Evolutionary conservation across 371 early-diverging fungal genomes (phyloP).

Genomic region (Rhizopus microsporus): DNA sequence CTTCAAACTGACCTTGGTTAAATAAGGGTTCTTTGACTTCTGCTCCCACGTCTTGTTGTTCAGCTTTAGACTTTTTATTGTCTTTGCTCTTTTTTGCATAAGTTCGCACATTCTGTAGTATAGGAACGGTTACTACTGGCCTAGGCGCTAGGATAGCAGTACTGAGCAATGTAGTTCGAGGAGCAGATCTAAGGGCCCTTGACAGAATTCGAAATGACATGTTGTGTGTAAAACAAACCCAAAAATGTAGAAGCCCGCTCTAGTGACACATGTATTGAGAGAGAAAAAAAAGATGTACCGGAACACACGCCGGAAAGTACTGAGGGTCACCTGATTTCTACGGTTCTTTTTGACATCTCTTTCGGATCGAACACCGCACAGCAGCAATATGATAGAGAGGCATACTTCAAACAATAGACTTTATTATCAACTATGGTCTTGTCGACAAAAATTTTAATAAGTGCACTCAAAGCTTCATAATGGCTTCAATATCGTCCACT

Average conservation of each 20-base stretch:
- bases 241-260: no score
- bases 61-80: conserved; percentile 20
- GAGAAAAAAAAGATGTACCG: conserved; percentile 2
- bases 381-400: background rate
- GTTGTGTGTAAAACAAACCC: background rate
- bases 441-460: background rate
- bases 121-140: background rate
- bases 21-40: conserved; percentile 28
- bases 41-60: conserved; percentile 28
- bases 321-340: no score
- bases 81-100: conserved; percentile 43
- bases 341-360: no score
- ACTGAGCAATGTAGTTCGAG: background rate
- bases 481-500: conserved; percentile 69
- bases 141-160: background rate
- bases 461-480: conserved; percentile 24
- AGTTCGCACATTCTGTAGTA: conserved; percentile 19
- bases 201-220: conserved; percentile 14
- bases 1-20: conserved; percentile 42
- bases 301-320: background rate
- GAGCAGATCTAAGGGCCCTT: background rate
- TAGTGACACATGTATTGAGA: no score
- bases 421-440: background rate
- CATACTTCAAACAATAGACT: background rate
- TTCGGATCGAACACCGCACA: no score